Evolutionary conservation across 371 early-diverging fungal species (phyloP), one percentile per base, ranked within the genome.

Genomic region (Apophysomyces variabilis): DNA sequence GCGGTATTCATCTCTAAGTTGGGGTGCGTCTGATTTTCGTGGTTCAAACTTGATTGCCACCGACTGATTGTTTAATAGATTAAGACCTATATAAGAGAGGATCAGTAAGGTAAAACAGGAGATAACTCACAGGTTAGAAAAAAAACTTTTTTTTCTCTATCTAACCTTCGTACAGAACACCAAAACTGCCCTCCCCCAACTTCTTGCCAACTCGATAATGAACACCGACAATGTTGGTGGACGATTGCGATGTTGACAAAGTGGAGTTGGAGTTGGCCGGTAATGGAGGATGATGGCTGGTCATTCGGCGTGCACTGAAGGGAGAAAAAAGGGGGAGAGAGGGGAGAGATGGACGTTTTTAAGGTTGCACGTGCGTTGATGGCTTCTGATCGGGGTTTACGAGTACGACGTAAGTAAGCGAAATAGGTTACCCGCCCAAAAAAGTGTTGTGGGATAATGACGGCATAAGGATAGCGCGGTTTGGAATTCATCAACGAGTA

Each of bases 21-120:
- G 96, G 9, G 96, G 96, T 37, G 96, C 95, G 66, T 95, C 96
- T 61, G 90, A 90, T 80, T 96, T 96, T 69, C 95, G 83, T 39
- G 93, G 90, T 80, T 96, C 96, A 75, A 96, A 96, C 83, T 96
- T 96, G 85, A 96, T 94, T 60, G 95, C 96, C 9, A 95, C 89
- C 57, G 86, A 89, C 65, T 86, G 85, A 74, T 93, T 93, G 80
- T 91, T 92, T 37, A 93, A 65, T 67, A 96, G 79, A 70, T 89
- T 90, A 68, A 78, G 80, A 21, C 88, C 88, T 89, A 72, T 65
- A 65, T 32, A 66, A 13, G 26, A 18, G 57, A 7, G 39, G 44
- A n/a, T 54, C 35, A 58, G 57, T 21, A 62, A 62, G 47, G 46
- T 47, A 62, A 45, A 62, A 47, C 5, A 11, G 0, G 47, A 46